Percentiles rank a stretch among this genome's conserved stretches.
phyloP scores from a whole-genome alignment of 306 rosid genomes.

The Inga leiocalycina region DNA sequence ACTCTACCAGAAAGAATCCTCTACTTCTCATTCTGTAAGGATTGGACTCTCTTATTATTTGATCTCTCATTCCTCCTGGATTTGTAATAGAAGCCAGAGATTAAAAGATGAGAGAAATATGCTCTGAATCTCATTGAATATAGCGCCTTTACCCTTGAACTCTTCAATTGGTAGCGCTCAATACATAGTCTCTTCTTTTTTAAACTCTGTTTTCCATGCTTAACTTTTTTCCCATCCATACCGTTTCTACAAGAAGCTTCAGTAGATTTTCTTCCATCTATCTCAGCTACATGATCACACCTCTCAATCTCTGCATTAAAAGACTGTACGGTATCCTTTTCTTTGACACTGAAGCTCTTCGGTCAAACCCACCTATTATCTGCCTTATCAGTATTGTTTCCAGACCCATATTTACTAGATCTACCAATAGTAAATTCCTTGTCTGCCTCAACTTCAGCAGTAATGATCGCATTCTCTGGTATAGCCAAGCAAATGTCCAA shows the following conservation, averaged over 20 bases:
- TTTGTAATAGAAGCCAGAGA: background rate
- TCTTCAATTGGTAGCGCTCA: background rate
- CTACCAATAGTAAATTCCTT: conserved; percentile 16
- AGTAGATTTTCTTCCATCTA: background rate
- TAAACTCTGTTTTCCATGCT: background rate
- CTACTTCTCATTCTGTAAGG: background rate
- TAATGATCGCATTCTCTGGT: background rate
- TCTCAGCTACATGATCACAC: background rate
- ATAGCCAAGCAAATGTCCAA: conserved; percentile 3
- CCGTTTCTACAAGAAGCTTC: conserved; percentile 1
- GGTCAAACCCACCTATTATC: conserved; percentile 21
- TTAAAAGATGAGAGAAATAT: too few species aligned
- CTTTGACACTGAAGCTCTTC: conserved; percentile 30
- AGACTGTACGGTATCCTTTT: conserved; percentile 6
- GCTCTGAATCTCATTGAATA: too few species aligned
- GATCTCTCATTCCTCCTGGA: background rate
- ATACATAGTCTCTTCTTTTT: background rate
- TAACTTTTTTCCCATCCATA: background rate
- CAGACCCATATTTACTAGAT: conserved; percentile 14
- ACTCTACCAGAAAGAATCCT: background rate
- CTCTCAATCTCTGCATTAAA: background rate
- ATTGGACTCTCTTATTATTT: background rate
- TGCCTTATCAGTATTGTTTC: conserved; percentile 15
- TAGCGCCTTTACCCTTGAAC: background rate
- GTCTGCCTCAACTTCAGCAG: conserved; percentile 25